Percentiles rank a stretch among this genome's conserved stretches.
Conservation (phyloP, 1,284 basidiomycete genomes). For the Fomes fomentarius region DNA sequence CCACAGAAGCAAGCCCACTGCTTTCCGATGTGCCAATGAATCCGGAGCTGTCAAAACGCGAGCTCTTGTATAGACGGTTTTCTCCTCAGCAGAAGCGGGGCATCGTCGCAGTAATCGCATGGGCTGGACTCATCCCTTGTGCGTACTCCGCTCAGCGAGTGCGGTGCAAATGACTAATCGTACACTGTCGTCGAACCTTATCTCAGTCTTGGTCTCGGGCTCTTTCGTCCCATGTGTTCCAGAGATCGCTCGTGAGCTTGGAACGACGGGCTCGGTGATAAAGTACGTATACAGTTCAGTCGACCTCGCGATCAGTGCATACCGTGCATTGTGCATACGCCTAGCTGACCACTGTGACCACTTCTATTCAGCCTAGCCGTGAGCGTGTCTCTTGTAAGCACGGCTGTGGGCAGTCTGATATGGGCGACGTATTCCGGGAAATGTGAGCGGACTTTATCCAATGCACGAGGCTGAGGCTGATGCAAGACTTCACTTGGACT, state of each 20-base stretch:
- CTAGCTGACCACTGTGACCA: too few species aligned
- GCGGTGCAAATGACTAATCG: too few species aligned
- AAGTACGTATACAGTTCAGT: conserved; percentile 48
- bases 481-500: too few species aligned
- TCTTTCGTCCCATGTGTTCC: conserved; percentile 75
- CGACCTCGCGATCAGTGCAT: too few species aligned
- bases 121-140: conserved; percentile 55
- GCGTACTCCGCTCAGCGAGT: too few species aligned
- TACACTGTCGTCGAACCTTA: too few species aligned
- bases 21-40: conserved; percentile 7
- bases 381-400: conserved; percentile 47
- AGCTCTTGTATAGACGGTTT: conserved; percentile 26
- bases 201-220: conserved; percentile 65
- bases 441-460: conserved; percentile 38
- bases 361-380: conserved; percentile 46
- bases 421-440: conserved; percentile 59
- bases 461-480: too few species aligned
- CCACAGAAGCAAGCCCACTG: conserved; percentile 24
- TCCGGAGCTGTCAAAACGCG: conserved; percentile 20
- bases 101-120: conserved; percentile 56
- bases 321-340: too few species aligned
- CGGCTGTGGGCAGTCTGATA: conserved; percentile 46
- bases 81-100: conserved; percentile 41
- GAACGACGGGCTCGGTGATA: conserved; percentile 56
- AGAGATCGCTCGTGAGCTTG: conserved; percentile 62